Conservation (phyloP, 306 rosid genomes). For the Ormosia emarginata region DNA sequence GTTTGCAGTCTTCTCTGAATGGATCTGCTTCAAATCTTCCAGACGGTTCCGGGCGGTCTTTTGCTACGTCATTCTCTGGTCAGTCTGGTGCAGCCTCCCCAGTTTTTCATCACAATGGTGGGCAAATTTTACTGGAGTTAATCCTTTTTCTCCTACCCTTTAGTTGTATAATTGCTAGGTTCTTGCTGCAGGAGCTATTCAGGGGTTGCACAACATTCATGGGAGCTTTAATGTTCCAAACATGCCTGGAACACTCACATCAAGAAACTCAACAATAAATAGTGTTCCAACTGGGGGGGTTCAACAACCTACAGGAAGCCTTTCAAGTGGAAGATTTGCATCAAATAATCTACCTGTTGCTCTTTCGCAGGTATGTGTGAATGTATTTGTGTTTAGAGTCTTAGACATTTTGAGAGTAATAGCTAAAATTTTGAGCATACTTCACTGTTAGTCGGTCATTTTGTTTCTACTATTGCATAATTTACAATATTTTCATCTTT, state of each 20-base stretch:
- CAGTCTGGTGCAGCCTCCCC: constrained; percentile 98
- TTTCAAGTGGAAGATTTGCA: constrained; percentile 82
- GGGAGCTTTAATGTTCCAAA: constrained; percentile 91
- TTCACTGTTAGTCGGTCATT: constrained; percentile 15
- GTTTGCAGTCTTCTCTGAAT: constrained; percentile 81
- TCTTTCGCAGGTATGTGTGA: constrained; percentile 72
- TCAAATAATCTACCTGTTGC: constrained; percentile 87
- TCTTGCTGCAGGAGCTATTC: constrained; percentile 67
- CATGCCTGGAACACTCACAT: constrained; percentile 64
- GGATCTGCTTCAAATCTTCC: constrained; percentile 91
- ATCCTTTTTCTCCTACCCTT: constrained; percentile 13
- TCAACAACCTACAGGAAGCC: constrained; percentile 86
- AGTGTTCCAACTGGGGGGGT: constrained; percentile 85
- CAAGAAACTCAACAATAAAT: constrained; percentile 77
- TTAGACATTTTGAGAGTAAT: neutral
- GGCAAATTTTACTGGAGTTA: constrained; percentile 43
- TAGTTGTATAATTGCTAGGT: constrained; percentile 39
- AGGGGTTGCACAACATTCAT: constrained; percentile 83
- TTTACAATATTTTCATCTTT: neutral
- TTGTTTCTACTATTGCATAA: neutral
- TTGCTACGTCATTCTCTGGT: constrained; percentile 85
- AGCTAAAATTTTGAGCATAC: neutral
- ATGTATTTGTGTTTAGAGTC: neutral
- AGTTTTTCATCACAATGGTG: constrained; percentile 83
- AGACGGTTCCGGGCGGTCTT: constrained; percentile 81